A percentile compares a stretch with the other conserved stretches of the same genome.
Evolutionary conservation across 2,329 filamentous ascomycete species (phyloP).

Genomic region (Cadophora malorum): DNA sequence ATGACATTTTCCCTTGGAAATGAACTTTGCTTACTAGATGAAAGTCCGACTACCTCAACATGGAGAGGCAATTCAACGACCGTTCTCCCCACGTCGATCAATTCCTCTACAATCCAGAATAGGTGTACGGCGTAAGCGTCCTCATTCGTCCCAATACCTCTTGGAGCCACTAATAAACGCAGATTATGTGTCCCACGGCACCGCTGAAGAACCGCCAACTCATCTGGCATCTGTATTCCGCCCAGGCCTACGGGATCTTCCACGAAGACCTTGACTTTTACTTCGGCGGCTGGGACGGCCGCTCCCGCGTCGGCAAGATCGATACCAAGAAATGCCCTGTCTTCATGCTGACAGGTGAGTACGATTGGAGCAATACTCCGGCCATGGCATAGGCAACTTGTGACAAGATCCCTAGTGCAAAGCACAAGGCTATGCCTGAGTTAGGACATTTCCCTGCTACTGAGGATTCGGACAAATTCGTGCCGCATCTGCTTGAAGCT

Average conservation of each 20-base stretch:
- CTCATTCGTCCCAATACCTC: background rate
- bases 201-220: conserved; percentile 48
- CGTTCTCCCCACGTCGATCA: conserved; percentile 55
- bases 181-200: conserved; percentile 30
- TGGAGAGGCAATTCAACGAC: conserved; percentile 52
- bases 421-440: conserved; percentile 27
- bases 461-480: conserved; percentile 27
- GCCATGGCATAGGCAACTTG: conserved; percentile 26
- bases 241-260: conserved; percentile 58
- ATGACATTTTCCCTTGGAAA: background rate
- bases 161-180: background rate
- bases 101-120: conserved; percentile 54
- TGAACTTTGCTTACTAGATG: background rate
- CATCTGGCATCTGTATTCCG: conserved; percentile 56
- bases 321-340: conserved; percentile 56
- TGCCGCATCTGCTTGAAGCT: conserved; percentile 30
- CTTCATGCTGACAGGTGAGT: conserved; percentile 55
- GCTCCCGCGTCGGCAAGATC: conserved; percentile 51
- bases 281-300: conserved; percentile 57
- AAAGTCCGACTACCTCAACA: conserved; percentile 42
- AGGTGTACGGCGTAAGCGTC: conserved; percentile 48
- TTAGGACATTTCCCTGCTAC: conserved; percentile 31
- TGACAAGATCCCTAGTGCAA: conserved; percentile 25
- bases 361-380: conserved; percentile 34
- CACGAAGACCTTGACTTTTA: conserved; percentile 59